These are phyloP conservation scores for Alternaria sp. DNA, from an alignment of 2,329 filamentous ascomycete genomes.

Conservation along the genomic window DNA sequence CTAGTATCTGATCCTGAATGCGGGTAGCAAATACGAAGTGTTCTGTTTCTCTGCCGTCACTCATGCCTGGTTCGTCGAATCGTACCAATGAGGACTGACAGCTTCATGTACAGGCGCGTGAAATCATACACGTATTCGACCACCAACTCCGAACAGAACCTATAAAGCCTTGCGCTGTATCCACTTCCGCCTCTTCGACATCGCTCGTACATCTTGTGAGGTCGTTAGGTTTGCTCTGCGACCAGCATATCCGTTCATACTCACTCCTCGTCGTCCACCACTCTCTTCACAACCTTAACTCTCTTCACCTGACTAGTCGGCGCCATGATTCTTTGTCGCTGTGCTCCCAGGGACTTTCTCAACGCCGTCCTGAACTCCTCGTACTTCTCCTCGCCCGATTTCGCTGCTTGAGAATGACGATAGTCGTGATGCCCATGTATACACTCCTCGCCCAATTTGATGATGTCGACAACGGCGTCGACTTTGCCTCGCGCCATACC, in stretches of 20 bases:
- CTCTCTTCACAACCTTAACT: background rate
- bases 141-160: background rate
- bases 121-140: background rate
- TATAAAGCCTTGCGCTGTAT: background rate
- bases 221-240: background rate
- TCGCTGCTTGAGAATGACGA: background rate
- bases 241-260: background rate
- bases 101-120: background rate
- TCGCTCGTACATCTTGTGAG: background rate
- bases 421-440: too few relatives aligned
- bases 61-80: background rate
- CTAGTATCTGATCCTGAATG: background rate
- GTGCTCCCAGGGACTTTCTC: conserved; percentile 22
- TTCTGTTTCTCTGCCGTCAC: background rate
- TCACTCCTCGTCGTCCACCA: conserved; percentile 2
- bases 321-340: conserved; percentile 25
- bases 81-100: background rate
- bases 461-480: conserved; percentile 39
- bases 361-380: conserved; percentile 24
- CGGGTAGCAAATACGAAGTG: background rate
- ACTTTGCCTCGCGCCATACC: conserved; percentile 30
- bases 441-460: conserved; percentile 6
- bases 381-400: background rate
- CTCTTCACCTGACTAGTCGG: conserved; percentile 1
- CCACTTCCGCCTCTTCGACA: background rate